Conservation (phyloP, 495 filamentous ascomycete genomes). For the Neurospora sp. region DNA sequence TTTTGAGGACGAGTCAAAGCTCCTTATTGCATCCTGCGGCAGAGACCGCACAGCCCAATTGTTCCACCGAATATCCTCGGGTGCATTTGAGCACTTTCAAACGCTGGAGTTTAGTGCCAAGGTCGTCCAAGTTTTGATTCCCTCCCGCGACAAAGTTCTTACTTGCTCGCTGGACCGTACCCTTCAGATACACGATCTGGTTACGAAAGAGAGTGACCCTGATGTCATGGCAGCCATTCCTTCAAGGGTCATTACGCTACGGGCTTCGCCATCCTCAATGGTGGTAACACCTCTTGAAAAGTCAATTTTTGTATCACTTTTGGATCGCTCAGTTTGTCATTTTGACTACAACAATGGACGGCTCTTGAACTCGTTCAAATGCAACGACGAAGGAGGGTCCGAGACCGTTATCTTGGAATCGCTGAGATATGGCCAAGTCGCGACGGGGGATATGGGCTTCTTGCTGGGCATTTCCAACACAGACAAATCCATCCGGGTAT, state of each 20-base stretch:
- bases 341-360: slow-evolving; percentile 68
- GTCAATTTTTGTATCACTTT: slow-evolving; percentile 61
- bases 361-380: slow-evolving; percentile 62
- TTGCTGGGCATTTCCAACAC: slow-evolving; percentile 80
- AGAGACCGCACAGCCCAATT: slow-evolving; percentile 86
- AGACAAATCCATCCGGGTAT: slow-evolving; percentile 88
- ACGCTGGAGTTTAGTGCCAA: slow-evolving; percentile 38
- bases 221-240: slow-evolving; percentile 68
- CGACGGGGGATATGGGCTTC: slow-evolving; percentile 33
- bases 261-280: slow-evolving; percentile 81
- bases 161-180: slow-evolving; percentile 87
- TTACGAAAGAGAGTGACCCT: slow-evolving; percentile 56
- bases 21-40: slow-evolving; percentile 66
- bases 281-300: slow-evolving; percentile 50
- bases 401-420: slow-evolving; percentile 78
- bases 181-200: slow-evolving; percentile 65
- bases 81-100: slow-evolving; percentile 38
- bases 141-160: slow-evolving; percentile 50
- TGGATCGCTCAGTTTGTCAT: slow-evolving; percentile 69
- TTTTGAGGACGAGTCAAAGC: slow-evolving; percentile 39
- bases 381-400: slow-evolving; percentile 61
- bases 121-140: slow-evolving; percentile 38
- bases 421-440: slow-evolving; percentile 48
- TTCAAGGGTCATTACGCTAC: slow-evolving; percentile 63
- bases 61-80: slow-evolving; percentile 49